phyloP scores from a whole-genome alignment of 2,329 filamentous ascomycete genomes.

The Alternaria conjuncta region DNA sequence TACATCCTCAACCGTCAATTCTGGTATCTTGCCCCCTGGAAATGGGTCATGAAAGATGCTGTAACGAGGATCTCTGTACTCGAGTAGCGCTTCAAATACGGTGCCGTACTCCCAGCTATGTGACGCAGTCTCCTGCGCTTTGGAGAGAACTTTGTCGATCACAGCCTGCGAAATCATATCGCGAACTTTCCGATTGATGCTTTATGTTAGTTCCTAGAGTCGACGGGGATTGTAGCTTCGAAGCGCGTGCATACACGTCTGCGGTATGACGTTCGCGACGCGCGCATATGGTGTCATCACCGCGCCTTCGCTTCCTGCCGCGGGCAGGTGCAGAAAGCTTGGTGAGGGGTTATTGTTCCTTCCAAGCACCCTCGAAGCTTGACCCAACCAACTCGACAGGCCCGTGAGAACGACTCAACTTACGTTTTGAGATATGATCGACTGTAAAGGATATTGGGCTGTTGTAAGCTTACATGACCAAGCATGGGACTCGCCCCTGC shows the following conservation, averaged over 20 bases:
- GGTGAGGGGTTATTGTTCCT: constrained; percentile 9
- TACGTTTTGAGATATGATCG: neutral
- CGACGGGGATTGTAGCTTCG: neutral
- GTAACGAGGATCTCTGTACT: constrained; percentile 46
- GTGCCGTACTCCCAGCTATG: constrained; percentile 54
- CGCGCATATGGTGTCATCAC: neutral
- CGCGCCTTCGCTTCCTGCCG: constrained; percentile 10
- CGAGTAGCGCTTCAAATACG: constrained; percentile 50
- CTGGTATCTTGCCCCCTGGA: constrained; percentile 36
- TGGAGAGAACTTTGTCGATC: constrained; percentile 27
- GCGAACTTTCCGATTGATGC: neutral
- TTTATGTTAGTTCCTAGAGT: neutral
- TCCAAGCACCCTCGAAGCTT: constrained; percentile 1
- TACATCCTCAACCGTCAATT: constrained; percentile 28
- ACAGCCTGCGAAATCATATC: constrained; percentile 62
- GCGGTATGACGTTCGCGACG: neutral
- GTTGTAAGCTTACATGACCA: neutral
- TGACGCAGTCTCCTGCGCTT: constrained; percentile 40
- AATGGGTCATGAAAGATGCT: constrained; percentile 50
- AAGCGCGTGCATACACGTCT: neutral
- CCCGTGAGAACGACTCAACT: neutral
- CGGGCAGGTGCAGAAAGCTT: neutral
- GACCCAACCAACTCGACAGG: neutral
- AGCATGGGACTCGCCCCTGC: neutral
- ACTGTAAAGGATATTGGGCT: neutral